A percentile compares a stretch with the other conserved stretches of the same genome.
Evolutionary conservation across 2,329 filamentous ascomycete genomes (phyloP).

Genomic region (Colletotrichum shisoi): DNA sequence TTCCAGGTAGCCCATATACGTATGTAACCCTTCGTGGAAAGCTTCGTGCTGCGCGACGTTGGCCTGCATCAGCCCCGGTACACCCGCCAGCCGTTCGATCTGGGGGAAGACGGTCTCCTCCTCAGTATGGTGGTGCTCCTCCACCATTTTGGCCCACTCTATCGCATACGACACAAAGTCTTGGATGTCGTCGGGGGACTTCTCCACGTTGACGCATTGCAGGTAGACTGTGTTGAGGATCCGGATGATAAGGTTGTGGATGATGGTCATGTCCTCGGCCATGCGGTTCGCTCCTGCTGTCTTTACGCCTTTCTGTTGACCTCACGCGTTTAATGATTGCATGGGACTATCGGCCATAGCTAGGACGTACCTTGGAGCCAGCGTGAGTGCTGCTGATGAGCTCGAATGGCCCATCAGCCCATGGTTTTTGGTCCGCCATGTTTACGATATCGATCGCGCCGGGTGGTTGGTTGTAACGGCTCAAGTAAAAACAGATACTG

Average conservation of each 20-base stretch:
- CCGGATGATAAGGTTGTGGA: conserved; percentile 47
- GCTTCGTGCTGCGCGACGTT: conserved; percentile 49
- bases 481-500: background rate
- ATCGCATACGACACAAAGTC: conserved; percentile 46
- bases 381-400: conserved; percentile 44
- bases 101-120: conserved; percentile 48
- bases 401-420: conserved; percentile 49
- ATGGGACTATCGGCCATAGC: background rate
- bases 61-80: conserved; percentile 44
- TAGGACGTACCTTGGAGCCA: conserved; percentile 41
- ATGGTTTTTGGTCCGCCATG: conserved; percentile 41
- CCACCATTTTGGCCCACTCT: conserved; percentile 42
- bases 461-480: too few relatives aligned
- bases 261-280: conserved; percentile 47
- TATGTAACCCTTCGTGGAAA: conserved; percentile 47
- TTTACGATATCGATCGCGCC: background rate
- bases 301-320: conserved; percentile 37
- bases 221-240: conserved; percentile 45
- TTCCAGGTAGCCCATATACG: conserved; percentile 47
- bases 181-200: conserved; percentile 39
- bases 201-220: conserved; percentile 43
- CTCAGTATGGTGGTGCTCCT: conserved; percentile 48
- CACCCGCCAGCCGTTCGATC: conserved; percentile 45
- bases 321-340: background rate
- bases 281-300: conserved; percentile 41